Conservation (phyloP, 345 rosid genomes). For the Pistacia vera region DNA sequence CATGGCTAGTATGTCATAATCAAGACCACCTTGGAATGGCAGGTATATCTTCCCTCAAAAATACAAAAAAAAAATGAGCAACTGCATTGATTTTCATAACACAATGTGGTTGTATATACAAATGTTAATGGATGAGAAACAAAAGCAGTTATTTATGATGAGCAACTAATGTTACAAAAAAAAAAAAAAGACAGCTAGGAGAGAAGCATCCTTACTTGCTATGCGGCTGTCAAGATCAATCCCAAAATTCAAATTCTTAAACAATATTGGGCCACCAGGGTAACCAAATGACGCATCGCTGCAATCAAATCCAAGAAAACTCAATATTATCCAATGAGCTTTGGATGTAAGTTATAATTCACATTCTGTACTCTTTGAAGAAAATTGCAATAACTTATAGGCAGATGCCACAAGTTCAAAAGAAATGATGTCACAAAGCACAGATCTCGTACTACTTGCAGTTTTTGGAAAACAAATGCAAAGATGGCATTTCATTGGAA, state of each 20-base stretch:
- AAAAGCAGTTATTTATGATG: neutral
- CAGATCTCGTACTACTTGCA: constrained; percentile 1
- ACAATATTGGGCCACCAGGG: constrained; percentile 86
- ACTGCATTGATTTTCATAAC: neutral
- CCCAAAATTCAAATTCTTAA: constrained; percentile 95
- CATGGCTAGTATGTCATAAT: neutral
- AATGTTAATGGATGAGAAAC: neutral
- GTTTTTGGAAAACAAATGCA: neutral
- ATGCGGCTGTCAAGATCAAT: constrained; percentile 97
- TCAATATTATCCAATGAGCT: constrained; percentile 13
- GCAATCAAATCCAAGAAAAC: constrained; percentile 35
- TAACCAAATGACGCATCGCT: constrained; percentile 99
- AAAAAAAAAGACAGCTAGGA: neutral
- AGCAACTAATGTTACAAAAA: neutral
- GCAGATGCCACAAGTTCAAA: constrained; percentile 6
- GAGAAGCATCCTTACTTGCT: constrained; percentile 71
- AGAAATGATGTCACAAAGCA: neutral
- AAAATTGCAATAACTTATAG: neutral
- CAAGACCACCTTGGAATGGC: neutral
- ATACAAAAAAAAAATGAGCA: neutral
- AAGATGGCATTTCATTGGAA: neutral
- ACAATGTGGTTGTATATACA: neutral
- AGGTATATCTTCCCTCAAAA: neutral
- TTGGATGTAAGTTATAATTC: neutral
- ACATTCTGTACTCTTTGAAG: neutral